Conservation (phyloP, 2,329 filamentous ascomycete species). For the Bipolaris bicolor region DNA sequence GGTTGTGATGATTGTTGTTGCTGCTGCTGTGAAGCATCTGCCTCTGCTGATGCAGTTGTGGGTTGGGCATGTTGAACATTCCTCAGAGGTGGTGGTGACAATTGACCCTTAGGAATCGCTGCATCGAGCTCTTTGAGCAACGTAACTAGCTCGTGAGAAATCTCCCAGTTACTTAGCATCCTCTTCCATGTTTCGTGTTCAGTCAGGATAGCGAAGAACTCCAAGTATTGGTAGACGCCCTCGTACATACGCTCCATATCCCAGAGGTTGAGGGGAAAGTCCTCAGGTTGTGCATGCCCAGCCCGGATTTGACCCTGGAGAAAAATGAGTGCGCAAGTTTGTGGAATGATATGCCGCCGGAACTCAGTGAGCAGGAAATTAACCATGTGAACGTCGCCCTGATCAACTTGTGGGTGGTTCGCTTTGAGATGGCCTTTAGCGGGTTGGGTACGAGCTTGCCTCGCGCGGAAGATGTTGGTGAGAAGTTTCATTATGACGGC, state of each 20-base stretch:
- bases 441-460: slow-evolving; percentile 50
- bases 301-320: slow-evolving; percentile 88
- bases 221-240: slow-evolving; percentile 89
- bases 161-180: slow-evolving; percentile 89
- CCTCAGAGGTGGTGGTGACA: slow-evolving; percentile 64
- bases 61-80: slow-evolving; percentile 38
- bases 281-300: slow-evolving; percentile 74
- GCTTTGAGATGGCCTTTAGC: slow-evolving; percentile 53
- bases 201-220: slow-evolving; percentile 88
- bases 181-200: slow-evolving; percentile 83
- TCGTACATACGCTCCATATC: slow-evolving; percentile 98
- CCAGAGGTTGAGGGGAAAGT: slow-evolving; percentile 95
- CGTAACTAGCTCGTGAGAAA: slow-evolving; percentile 85
- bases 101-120: slow-evolving; percentile 73
- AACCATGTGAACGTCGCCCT: slow-evolving; percentile 69
- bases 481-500: slow-evolving; percentile 90
- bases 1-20: slow-evolving; percentile 35
- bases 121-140: slow-evolving; percentile 86
- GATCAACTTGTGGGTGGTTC: slow-evolving; percentile 57
- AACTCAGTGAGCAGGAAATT: slow-evolving; percentile 95
- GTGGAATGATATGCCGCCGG: slow-evolving; percentile 87
- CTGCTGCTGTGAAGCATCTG: slow-evolving; percentile 13
- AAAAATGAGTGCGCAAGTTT: slow-evolving; percentile 92
- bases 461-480: slow-evolving; percentile 81
- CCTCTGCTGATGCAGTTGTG: slow-evolving; percentile 38